Evolutionary conservation across 2,329 filamentous ascomycete genomes (phyloP).

Genomic region (Cercospora sp.): DNA sequence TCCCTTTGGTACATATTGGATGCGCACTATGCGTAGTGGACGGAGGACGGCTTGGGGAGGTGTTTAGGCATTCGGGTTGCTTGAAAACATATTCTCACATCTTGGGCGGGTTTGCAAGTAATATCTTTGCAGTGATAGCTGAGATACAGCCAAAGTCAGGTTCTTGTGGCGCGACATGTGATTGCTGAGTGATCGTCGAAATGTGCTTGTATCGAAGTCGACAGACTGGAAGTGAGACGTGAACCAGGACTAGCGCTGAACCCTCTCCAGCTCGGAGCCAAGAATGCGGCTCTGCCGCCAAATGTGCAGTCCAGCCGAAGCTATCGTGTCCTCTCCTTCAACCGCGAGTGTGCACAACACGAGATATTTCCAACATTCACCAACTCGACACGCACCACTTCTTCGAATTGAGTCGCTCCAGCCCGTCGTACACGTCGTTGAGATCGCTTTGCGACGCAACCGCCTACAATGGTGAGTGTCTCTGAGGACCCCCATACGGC

Average conservation of each 20-base stretch:
- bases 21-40: neutral
- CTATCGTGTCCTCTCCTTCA: slow-evolving; percentile 2
- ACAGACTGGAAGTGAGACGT: too few relatives aligned
- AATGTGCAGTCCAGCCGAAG: slow-evolving; percentile 2
- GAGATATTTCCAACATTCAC: neutral
- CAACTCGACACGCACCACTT: neutral
- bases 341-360: neutral
- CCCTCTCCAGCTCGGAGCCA: neutral
- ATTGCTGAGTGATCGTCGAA: neutral
- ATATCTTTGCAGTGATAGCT: neutral
- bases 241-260: neutral
- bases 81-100: neutral
- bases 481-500: neutral
- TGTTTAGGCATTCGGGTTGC: neutral
- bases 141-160: neutral
- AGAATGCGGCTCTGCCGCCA: neutral
- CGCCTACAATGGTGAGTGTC: neutral
- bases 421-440: neutral
- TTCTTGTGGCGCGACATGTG: neutral
- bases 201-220: neutral
- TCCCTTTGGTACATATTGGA: slow-evolving; percentile 14
- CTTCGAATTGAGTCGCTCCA: neutral
- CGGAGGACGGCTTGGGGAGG: neutral
- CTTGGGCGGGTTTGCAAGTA: neutral
- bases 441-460: slow-evolving; percentile 2